phyloP scores from a whole-genome alignment of 1,139 yeast genomes.

The Geotrichum restrictum region DNA sequence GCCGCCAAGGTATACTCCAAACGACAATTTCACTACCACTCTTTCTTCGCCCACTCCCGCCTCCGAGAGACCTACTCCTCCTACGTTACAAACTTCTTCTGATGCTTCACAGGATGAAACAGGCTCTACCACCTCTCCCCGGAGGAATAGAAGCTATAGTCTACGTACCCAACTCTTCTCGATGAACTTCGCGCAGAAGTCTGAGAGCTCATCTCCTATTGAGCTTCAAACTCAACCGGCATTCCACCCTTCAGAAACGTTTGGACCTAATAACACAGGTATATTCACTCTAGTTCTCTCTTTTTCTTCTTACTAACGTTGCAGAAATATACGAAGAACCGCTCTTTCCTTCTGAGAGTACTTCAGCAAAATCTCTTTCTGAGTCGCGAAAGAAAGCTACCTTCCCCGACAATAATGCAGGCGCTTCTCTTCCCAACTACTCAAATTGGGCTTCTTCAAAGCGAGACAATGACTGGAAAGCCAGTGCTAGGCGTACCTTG shows the following conservation, averaged over 20 bases:
- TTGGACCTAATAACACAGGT: conserved; percentile 27
- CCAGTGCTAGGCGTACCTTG: conserved; percentile 16
- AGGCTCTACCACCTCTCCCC: neutral
- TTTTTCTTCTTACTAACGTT: conserved; percentile 13
- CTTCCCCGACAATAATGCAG: conserved; percentile 27
- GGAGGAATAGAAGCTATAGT: conserved; percentile 66
- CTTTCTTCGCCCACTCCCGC: neutral
- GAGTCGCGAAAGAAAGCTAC: conserved; percentile 19
- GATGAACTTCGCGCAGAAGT: conserved; percentile 39
- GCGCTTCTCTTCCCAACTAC: conserved; percentile 26
- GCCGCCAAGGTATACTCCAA: conserved; percentile 13
- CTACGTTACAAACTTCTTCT: neutral
- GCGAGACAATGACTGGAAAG: conserved; percentile 21
- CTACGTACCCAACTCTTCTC: conserved; percentile 69
- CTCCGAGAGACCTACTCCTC: neutral
- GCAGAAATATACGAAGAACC: conserved; percentile 27
- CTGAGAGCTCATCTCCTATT: conserved; percentile 27
- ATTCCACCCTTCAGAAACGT: conserved; percentile 12
- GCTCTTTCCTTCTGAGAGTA: conserved; percentile 22
- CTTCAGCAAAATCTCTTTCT: conserved; percentile 21
- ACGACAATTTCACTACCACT: conserved; percentile 1
- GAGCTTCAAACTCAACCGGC: conserved; percentile 20
- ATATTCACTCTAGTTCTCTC: conserved; percentile 10
- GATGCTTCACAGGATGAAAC: neutral
- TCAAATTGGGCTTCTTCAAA: conserved; percentile 35